Evolutionary conservation across 768 basidiomycete species (phyloP).

Genomic region (Tylopilus cervinicoccineus): DNA sequence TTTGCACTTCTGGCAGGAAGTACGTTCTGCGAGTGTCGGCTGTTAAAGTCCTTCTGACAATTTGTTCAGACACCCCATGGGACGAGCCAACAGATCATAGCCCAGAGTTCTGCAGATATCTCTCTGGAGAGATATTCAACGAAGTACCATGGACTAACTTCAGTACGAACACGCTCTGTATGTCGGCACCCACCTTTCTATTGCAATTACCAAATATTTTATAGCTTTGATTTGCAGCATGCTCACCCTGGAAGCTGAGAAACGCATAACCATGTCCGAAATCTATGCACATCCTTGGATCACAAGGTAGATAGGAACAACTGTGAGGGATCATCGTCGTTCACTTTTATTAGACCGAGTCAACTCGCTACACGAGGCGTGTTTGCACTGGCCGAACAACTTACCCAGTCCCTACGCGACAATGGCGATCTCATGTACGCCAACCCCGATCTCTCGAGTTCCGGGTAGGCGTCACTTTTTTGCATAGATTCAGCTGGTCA

Average conservation of each 20-base stretch:
- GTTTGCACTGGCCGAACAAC: slow-evolving; percentile 57
- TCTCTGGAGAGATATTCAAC: slow-evolving; percentile 66
- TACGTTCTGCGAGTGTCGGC: slow-evolving; percentile 36
- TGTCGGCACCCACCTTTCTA: slow-evolving; percentile 21
- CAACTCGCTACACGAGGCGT: slow-evolving; percentile 56
- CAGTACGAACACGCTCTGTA: slow-evolving; percentile 55
- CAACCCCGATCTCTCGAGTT: slow-evolving; percentile 44
- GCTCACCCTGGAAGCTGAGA: slow-evolving; percentile 63
- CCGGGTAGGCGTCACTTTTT: slow-evolving; percentile 31
- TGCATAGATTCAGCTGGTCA: too few relatives aligned
- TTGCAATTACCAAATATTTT: not conserved
- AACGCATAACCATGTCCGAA: slow-evolving; percentile 62
- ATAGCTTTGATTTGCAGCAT: slow-evolving; percentile 75
- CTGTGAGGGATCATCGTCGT: not conserved
- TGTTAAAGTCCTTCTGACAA: not conserved
- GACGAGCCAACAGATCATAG: slow-evolving; percentile 84
- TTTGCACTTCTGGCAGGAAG: slow-evolving; percentile 90
- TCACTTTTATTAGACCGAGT: slow-evolving; percentile 48
- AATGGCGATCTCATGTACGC: slow-evolving; percentile 77
- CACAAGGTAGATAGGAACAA: slow-evolving; percentile 44
- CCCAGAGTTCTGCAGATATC: slow-evolving; percentile 75
- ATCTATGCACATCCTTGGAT: slow-evolving; percentile 70
- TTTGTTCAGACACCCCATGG: slow-evolving; percentile 86
- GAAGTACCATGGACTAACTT: slow-evolving; percentile 81
- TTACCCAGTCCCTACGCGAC: slow-evolving; percentile 63